Evolutionary conservation across 176 grass and related monocot genomes (phyloP), one percentile per base, ranked within the genome.

Genomic region (Canna indica): DNA sequence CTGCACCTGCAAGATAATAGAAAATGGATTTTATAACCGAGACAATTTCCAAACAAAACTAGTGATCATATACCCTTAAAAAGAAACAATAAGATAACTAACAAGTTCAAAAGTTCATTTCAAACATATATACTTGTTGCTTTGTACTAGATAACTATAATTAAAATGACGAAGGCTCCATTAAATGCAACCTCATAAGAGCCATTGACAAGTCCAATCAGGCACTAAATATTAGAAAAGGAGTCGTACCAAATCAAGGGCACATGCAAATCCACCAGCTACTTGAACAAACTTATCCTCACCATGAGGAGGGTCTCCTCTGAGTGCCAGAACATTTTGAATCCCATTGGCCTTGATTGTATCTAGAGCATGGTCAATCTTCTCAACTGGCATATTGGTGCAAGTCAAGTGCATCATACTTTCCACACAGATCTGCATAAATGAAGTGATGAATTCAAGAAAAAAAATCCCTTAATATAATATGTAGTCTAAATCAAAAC

Each of bases 351-450:
- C 39, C 68, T 89, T 89, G 58, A 90, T 89, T 65, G 86, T 90
- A 68, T 86, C 59, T 67, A 95, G 79, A 71, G 86, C 90, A 82
- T 82, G 79, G 52, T 95, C 79, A 17, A 95, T 95, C 74, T 95
- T 89, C 86, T 95, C 90, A 42, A 95, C 75, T 22, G 83, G 90
- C 90, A 95, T 95, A 76, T 95, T 95, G 47, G 83, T 95, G 79
- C 90, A 95, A 67, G 90, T 95, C 75, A 95, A 73, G 68, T 95
- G 90, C 90, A 95, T 95, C 90, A 95, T 95, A 64, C 83, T 84
- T 84, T 95, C 90, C 56, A 95, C 90, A 1, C 86, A 95, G 2
- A 90, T 63, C 90, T 95, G 54, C 59, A 78, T 74, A 83, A 78
- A 47, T 50, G 32, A 83, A 65, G 61, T 64, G 7, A 65, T 22